Evolutionary conservation across 2,329 filamentous ascomycete genomes (phyloP), one percentile per base, ranked within the genome.

Genomic region (Cercospora sp.): DNA sequence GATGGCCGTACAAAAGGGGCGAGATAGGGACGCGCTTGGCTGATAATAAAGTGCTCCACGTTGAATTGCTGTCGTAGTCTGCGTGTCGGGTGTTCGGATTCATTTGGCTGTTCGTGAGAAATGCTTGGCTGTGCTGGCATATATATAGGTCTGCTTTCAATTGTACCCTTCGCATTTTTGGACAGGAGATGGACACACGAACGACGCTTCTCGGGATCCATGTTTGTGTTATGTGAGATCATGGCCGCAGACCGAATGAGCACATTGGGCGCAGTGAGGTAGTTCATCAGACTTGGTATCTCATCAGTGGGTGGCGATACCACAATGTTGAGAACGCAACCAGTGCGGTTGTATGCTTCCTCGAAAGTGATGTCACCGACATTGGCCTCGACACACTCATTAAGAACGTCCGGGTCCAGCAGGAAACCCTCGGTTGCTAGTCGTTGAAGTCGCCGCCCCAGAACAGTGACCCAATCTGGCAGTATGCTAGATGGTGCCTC

Each of bases 31-130:
- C 94, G 87, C 0, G 94, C 93, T 81, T 97, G 94, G 72, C 91
- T 95, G 72, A 98, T 89, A 71, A 98, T 93, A 80, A 96, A 97
- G 82, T 97, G 94, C 77, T 97, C 96, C 63, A 96, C 92, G 77
- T 96, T 96, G 85, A 95, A 95, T 10, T 94, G 86, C 80, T 94
- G 91, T 6, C 90, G 88, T 31, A 95, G 89, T 45, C 92, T 87
- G 64, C 88, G 85, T 1, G 95, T 85, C 0, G 88, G 88, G 31
- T 65, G 58, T 13, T 65, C 64, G 26, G 53, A 28, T n/a, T 40
- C 51, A 23, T 53, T 36, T 12, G 23, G 31, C 36, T 59, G 62
- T 20, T 40, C 51, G 9, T 30, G n/a, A 18, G 40, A 23, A 23
- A 58, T 45, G 48, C 26, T 40, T 31, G 57, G 8, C 31, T 55